Evolutionary conservation across 805 yeast genomes (phyloP).

Genomic region (Starmerella sirachaensis): DNA sequence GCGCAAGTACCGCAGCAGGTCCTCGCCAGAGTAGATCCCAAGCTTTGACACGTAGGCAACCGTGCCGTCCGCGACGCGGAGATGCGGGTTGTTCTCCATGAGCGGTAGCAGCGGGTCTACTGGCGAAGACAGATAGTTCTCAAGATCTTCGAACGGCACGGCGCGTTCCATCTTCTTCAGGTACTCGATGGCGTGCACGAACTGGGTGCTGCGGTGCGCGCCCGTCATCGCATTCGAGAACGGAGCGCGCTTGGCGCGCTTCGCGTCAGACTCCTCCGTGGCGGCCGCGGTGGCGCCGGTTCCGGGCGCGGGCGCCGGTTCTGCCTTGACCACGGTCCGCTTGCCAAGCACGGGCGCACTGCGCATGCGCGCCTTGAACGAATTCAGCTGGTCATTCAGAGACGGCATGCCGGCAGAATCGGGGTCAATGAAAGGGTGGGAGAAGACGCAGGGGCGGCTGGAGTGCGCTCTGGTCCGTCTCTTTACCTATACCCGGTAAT

Average conservation of each 20-base stretch:
- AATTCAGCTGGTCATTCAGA: constrained; percentile 46
- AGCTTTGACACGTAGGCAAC: constrained; percentile 81
- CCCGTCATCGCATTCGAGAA: constrained; percentile 26
- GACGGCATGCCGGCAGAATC: constrained; percentile 26
- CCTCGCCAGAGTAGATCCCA: constrained; percentile 72
- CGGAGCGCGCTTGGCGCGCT: constrained; percentile 21
- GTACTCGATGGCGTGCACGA: constrained; percentile 83
- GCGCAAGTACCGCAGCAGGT: constrained; percentile 58
- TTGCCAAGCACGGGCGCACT: constrained; percentile 42
- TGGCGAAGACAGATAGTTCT: constrained; percentile 49
- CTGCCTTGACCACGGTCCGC: constrained; percentile 16
- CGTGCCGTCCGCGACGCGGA: constrained; percentile 56
- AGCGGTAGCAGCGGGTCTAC: constrained; percentile 59
- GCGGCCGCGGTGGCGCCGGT: constrained; percentile 13
- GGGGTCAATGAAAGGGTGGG: not conserved
- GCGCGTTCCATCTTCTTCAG: constrained; percentile 61
- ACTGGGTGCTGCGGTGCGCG: constrained; percentile 68
- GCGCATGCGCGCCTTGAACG: constrained; percentile 50
- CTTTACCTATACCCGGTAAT: too few relatives aligned
- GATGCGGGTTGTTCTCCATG: constrained; percentile 63
- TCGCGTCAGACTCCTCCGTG: constrained; percentile 18
- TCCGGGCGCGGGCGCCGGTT: too few relatives aligned
- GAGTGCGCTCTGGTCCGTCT: too few relatives aligned
- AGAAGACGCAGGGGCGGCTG: not conserved
- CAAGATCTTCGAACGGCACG: constrained; percentile 51